Percentiles rank a stretch among this genome's conserved stretches.
Evolutionary conservation across 768 basidiomycete genomes (phyloP).

Genomic region (Phaeolepiota aurea): DNA sequence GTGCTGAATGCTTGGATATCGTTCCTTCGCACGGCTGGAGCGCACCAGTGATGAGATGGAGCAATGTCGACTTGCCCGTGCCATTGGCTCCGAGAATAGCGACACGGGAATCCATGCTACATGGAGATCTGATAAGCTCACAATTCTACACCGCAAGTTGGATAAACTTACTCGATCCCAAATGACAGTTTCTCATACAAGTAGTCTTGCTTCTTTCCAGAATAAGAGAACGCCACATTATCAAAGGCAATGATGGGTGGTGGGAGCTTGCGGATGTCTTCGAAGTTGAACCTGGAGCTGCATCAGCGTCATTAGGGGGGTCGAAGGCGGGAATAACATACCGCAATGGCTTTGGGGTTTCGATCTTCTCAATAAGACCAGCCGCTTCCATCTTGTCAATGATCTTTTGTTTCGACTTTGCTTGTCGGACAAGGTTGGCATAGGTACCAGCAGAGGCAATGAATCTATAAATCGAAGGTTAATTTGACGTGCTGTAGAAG

Average conservation of each 20-base stretch:
- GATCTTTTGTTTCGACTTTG: slow-evolving; percentile 99
- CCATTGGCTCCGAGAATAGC: slow-evolving; percentile 97
- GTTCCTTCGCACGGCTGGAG: slow-evolving; percentile 81
- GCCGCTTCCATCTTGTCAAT: slow-evolving; percentile 99
- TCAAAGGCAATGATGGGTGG: slow-evolving; percentile 97
- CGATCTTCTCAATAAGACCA: slow-evolving; percentile 89
- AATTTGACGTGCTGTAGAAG: not conserved
- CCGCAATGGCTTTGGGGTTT: slow-evolving; percentile 59
- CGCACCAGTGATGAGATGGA: slow-evolving; percentile 72
- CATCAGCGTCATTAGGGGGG: not conserved
- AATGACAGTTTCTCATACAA: slow-evolving; percentile 88
- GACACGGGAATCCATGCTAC: slow-evolving; percentile 88
- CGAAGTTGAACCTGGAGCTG: slow-evolving; percentile 74
- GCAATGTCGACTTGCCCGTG: slow-evolving; percentile 59
- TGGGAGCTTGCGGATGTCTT: slow-evolving; percentile 87
- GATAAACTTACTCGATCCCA: slow-evolving; percentile 77
- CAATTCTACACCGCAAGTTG: not conserved
- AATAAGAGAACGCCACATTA: slow-evolving; percentile 92
- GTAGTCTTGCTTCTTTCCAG: slow-evolving; percentile 80
- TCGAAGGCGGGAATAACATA: slow-evolving; percentile 8
- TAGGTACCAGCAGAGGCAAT: slow-evolving; percentile 99
- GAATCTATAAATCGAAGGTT: slow-evolving; percentile 45
- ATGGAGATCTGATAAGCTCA: slow-evolving; percentile 11
- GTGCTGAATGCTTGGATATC: slow-evolving; percentile 76
- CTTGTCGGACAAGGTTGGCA: slow-evolving; percentile 96